phyloP scores from a whole-genome alignment of 2,329 filamentous ascomycete genomes.

The Fusarium sp. region DNA sequence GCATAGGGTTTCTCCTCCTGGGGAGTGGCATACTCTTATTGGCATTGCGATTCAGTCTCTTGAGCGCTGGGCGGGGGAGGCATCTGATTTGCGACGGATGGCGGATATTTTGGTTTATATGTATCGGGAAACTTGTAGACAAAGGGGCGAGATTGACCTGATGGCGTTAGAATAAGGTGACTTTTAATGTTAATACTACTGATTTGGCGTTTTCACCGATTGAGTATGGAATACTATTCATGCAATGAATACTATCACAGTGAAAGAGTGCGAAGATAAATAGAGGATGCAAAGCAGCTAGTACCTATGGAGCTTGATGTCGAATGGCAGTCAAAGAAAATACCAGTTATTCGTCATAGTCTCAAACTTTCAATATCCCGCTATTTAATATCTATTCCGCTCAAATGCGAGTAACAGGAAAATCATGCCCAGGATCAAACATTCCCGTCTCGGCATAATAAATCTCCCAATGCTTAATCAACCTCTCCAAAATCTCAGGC shows the following conservation, averaged over 20 bases:
- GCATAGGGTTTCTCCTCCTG: background rate
- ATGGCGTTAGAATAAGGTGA: background rate
- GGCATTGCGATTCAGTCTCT: background rate
- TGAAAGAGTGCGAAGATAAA: too few relatives aligned
- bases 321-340: too few relatives aligned
- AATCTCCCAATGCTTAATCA: conserved; percentile 21
- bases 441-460: conserved; percentile 29
- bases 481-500: conserved; percentile 8
- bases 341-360: too few relatives aligned
- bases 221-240: too few relatives aligned
- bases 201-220: background rate
- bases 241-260: too few relatives aligned
- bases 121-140: background rate
- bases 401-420: background rate
- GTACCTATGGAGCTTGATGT: too few relatives aligned
- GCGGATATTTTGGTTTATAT: background rate
- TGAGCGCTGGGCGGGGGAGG: background rate
- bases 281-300: too few relatives aligned
- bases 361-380: background rate
- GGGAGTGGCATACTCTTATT: background rate
- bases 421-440: conserved; percentile 19
- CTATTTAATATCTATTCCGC: background rate
- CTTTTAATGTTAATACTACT: background rate
- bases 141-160: background rate
- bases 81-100: background rate